phyloP scores from a whole-genome alignment of 2,329 filamentous ascomycete genomes.

The Ophiostoma tasmaniense region DNA sequence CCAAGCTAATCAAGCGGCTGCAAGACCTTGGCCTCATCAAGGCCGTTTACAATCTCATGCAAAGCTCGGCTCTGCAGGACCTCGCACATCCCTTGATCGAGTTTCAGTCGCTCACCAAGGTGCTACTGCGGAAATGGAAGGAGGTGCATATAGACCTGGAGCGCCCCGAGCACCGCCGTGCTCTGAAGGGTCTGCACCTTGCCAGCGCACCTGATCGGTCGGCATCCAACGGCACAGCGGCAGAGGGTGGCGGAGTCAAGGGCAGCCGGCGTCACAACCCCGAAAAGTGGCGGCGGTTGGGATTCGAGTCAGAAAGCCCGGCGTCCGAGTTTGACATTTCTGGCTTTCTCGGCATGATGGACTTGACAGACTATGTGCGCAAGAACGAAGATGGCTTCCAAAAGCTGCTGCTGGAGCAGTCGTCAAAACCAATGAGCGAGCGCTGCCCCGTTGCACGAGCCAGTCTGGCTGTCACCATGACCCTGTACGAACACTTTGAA shows the following conservation, averaged over 20 bases:
- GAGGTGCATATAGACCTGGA: conserved; percentile 79
- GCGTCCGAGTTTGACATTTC: conserved; percentile 75
- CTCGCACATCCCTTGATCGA: conserved; percentile 82
- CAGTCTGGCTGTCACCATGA: conserved; percentile 76
- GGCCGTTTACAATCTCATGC: conserved; percentile 87
- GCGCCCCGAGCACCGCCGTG: conserved; percentile 76
- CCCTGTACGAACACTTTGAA: conserved; percentile 92
- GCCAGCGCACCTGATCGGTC: conserved; percentile 60
- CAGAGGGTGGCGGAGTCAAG: conserved; percentile 32
- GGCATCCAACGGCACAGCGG: conserved; percentile 23
- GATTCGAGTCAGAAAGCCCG: conserved; percentile 86
- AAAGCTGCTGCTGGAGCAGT: conserved; percentile 84
- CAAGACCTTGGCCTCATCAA: conserved; percentile 91
- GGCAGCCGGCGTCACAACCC: conserved; percentile 68
- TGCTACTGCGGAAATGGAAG: conserved; percentile 79
- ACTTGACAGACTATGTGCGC: conserved; percentile 84
- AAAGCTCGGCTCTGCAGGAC: conserved; percentile 85
- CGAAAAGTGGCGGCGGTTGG: conserved; percentile 85
- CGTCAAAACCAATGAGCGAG: conserved; percentile 58
- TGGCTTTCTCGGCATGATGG: conserved; percentile 95
- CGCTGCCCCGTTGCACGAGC: conserved; percentile 82
- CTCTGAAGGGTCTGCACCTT: conserved; percentile 76
- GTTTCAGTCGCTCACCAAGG: conserved; percentile 86
- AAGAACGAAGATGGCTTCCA: conserved; percentile 90
- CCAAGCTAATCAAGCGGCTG: conserved; percentile 84